Base-by-base conservation (phyloP, 2,329 filamentous ascomycete genomes). In the Sclerotinia borealis region DNA sequence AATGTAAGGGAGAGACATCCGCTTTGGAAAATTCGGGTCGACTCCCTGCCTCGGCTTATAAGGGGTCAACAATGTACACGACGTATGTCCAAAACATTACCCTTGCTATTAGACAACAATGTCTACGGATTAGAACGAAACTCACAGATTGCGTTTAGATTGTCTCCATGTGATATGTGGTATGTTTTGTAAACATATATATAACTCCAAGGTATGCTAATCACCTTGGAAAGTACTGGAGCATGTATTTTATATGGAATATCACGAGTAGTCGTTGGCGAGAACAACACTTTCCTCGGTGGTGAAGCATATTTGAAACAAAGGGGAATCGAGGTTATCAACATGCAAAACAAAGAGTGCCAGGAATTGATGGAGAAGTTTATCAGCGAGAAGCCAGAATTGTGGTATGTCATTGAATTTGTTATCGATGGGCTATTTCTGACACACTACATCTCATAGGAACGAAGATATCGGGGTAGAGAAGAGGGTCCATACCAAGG, bases 121-220 rank as follows among this genome's bases (percentile, higher is more conserved):
- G 8, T 39, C 45, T 17, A 34, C 8, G 19, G 19, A 8, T 29
- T 25, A 37, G 15, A 10, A 34, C 29, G 13, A 36, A 50, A 51
- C 22, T 59, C 37, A 59, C 56, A n/a, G n/a, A 31, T 65, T 22
- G 25, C 8, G 19, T 8, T 1, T 27, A 69, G 67, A 22, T 79
- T 93, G 8, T 90, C 87, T 3, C 90, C 89, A 0, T 93, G 90
- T 74, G 88, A 91, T 72, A 92, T 92, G 89, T 93, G 71, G 70
- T 72, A 67, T 54, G 67, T 63, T 22, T 45, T 15, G n/a, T 58
- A 34, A 15, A n/a, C 31, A 56, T 19, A 37, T 13, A 4, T n/a
- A 56, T n/a, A 31, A 39, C 22, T 37, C 29, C 11, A 19, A 48
- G n/a, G 5, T 36, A 17, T 61, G n/a, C 52, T 63, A 64, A 52